Evolutionary conservation across 768 basidiomycete species (phyloP).

Genomic region (Hygrophorus russula): DNA sequence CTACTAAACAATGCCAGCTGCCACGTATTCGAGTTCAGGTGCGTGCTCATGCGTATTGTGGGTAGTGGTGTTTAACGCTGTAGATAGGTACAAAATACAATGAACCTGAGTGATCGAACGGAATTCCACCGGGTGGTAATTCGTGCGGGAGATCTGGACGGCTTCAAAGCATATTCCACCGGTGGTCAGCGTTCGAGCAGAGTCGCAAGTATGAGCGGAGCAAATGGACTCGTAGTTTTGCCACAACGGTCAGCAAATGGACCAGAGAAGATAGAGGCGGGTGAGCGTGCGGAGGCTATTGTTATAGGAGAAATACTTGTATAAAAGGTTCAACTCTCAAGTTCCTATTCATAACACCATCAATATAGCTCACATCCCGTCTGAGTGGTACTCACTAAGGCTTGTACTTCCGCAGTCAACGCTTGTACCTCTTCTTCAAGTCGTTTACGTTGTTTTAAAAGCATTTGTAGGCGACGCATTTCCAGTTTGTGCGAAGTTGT

Average conservation of each 20-base stretch:
- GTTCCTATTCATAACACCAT: constrained; percentile 2
- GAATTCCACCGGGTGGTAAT: constrained; percentile 80
- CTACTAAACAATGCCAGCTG: constrained; percentile 35
- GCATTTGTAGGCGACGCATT: constrained; percentile 49
- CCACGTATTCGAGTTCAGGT: constrained; percentile 59
- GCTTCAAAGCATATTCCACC: constrained; percentile 63
- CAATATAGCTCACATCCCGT: neutral
- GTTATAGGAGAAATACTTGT: constrained; percentile 52
- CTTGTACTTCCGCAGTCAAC: constrained; percentile 52
- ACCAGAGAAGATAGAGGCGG: constrained; percentile 32
- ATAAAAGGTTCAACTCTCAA: neutral
- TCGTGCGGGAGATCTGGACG: constrained; percentile 23
- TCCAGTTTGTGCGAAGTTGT: constrained; percentile 55
- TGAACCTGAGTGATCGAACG: constrained; percentile 61
- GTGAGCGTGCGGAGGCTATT: constrained; percentile 48
- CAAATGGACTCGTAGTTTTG: constrained; percentile 68
- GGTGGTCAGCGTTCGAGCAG: constrained; percentile 83
- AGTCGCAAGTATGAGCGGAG: constrained; percentile 68
- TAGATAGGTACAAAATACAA: constrained; percentile 41
- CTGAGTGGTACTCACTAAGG: constrained; percentile 29
- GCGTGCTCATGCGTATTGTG: constrained; percentile 10
- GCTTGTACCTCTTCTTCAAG: constrained; percentile 52
- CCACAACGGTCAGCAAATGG: constrained; percentile 31
- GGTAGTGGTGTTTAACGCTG: neutral
- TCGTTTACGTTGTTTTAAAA: constrained; percentile 55